Base-by-base conservation (phyloP, 225 moss, liverwort and hornwort species). In the Marchantia polymorpha region DNA sequence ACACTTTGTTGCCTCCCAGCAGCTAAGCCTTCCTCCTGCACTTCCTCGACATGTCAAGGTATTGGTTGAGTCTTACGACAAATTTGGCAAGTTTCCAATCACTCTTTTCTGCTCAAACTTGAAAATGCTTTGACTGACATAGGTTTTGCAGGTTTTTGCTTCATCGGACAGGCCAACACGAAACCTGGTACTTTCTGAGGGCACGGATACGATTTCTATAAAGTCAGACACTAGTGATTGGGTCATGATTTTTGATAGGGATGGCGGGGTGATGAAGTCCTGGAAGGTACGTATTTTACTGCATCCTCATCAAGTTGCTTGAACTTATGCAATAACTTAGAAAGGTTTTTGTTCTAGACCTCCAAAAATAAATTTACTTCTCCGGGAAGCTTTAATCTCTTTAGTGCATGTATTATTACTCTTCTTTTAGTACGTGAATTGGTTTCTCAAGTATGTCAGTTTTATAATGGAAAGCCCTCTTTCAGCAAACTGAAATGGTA, bases 171-270 rank as follows among this genome's bases (percentile, higher is more conserved):
- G 7, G 49, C 3, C 19, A 49, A 23, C 71, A 26, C 50, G 50
- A 78, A 68, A 69, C 69, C 82, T 99, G 78, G 78, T 80, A 69
- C 27, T 91, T 27, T 80, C 83, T 71, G 91, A 92, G 72, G 64
- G 82, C 53, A 69, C 81, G 39, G 81, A 59, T 75, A 39, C 71
- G n/a, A 80, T 95, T 20, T 89, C 80, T 55, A 69, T 99, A 56
- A 83, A 85, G 81, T 65, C 90, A 61, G 77, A 73, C 27, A 85
- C 82, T 74, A 78, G 85, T 83, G 82, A 77, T 77, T 99, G 99
- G 99, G 85, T 83, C 78, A 74, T 99, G 85, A 83, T 84, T 78
- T 99, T 99, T 50, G 89, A 92, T 72, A 91, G 86, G 77, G 73
- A 84, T 70, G 88, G 27, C 47, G 95, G 99, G 52, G 81, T 95